Base-by-base conservation (phyloP, 495 filamentous ascomycete genomes). In the Diplogelasinospora grovesii region DNA sequence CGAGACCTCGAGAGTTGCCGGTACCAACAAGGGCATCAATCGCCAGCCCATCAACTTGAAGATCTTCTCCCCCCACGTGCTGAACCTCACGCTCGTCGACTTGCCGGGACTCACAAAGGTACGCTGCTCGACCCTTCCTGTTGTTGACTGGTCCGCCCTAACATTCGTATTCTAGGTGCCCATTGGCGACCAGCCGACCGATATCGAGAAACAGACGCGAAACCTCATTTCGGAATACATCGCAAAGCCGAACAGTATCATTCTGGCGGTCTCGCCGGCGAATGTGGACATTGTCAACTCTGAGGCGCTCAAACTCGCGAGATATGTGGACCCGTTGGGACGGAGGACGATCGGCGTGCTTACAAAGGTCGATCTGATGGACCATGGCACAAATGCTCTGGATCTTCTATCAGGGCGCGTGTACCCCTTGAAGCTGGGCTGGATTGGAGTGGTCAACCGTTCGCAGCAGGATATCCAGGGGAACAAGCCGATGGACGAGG, bases 261-360 rank as follows among this genome's bases (percentile, higher is more conserved):
- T 99, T 49, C 73, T 99, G 23, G 92, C 92, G 33, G 92, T 99
- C 5, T 99, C 92, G 3, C 92, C 92, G 0, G 92, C 92, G 10
- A 99, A 99, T 60, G 93, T 97, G 41, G 92, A 97, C 54, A 77
- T 99, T 50, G 92, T 99, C 61, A 99, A 99, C 63, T 97, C 93
- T 20, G 92, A 99, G 63, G 89, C 92, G 8, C 67, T 99, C 49
- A 99, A 99, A 61, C 84, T 99, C 36, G 92, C 92, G 41, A 78
- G 92, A 15, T 87, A 97, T 77, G 92, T 99, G 32, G 92, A 99
- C 63, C 84, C 92, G 10, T 84, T 95, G 63, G 93, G 92, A 22
- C 77, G 85, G 53, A 79, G 92, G 60, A 99, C 92, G 7, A 97
- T 99, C 53, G 92, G 92, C 30, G 93, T 99, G 32, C 74, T 99